Conservation (phyloP, 1,284 basidiomycete genomes). For the Ganoderma boninense region DNA sequence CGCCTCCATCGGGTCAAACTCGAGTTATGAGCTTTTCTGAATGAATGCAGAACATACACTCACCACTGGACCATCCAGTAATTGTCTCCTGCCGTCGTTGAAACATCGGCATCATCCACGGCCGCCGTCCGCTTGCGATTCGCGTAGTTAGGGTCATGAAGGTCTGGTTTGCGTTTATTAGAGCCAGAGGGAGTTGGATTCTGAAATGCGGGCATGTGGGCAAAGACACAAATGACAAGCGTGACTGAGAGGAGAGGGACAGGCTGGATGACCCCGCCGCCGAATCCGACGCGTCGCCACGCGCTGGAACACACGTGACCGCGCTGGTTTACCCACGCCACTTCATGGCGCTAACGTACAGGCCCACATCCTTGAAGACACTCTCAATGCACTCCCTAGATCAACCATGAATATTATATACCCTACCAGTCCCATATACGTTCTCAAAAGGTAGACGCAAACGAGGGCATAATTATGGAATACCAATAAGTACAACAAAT, state of each 20-base stretch:
- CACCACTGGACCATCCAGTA: conserved; percentile 81
- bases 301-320: conserved; percentile 27
- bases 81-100: conserved; percentile 42
- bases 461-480: conserved; percentile 15
- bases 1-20: conserved; percentile 56
- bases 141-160: conserved; percentile 37
- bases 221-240: conserved; percentile 18
- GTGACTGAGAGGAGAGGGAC: conserved; percentile 4
- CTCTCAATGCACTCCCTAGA: too few species aligned
- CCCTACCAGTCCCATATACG: too few species aligned
- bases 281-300: conserved; percentile 28
- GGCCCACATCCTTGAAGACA: too few species aligned
- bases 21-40: too few species aligned
- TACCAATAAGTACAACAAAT: conserved; percentile 24
- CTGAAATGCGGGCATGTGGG: conserved; percentile 41
- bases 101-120: conserved; percentile 25
- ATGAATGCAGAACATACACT: conserved; percentile 11
- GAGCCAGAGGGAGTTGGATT: conserved; percentile 22
- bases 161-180: conserved; percentile 42
- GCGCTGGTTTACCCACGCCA: conserved; percentile 19
- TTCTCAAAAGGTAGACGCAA: neutral
- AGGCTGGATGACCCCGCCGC: conserved; percentile 7
- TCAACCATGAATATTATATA: too few species aligned
- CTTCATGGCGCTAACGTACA: neutral
- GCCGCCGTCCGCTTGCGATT: conserved; percentile 47